phyloP scores from a whole-genome alignment of 257 asterid genomes.

The Echites panduratus region DNA sequence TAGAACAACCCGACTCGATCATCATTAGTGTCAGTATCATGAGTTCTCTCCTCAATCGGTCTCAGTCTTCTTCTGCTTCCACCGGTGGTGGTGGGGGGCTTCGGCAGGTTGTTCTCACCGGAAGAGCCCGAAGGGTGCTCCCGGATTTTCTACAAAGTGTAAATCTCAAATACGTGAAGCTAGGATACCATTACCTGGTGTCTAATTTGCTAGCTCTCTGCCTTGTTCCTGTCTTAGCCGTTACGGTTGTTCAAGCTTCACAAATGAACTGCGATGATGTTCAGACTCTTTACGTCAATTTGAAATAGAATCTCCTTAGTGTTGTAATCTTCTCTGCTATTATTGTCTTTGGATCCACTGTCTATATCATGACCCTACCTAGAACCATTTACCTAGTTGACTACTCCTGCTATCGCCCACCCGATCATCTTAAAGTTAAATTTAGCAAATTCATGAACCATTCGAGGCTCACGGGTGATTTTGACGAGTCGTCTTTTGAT shows the following conservation, averaged over 20 bases:
- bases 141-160: too few relatives aligned
- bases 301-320: slow-evolving; percentile 17
- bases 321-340: too few relatives aligned
- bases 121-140: background rate
- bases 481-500: slow-evolving; percentile 29
- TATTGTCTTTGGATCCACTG: too few relatives aligned
- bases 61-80: background rate
- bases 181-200: slow-evolving; percentile 30
- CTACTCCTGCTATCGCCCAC: slow-evolving; percentile 36
- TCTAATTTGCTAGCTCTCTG: slow-evolving; percentile 21
- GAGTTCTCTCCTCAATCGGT: background rate
- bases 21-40: too few relatives aligned
- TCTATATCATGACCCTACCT: slow-evolving; percentile 42
- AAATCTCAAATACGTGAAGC: too few relatives aligned
- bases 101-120: background rate
- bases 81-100: too few relatives aligned
- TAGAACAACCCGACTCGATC: too few relatives aligned
- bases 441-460: slow-evolving; percentile 29
- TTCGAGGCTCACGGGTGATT: slow-evolving; percentile 30
- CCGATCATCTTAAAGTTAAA: slow-evolving; percentile 23
- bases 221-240: slow-evolving; percentile 15
- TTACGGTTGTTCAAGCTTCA: too few relatives aligned
- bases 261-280: slow-evolving; percentile 22
- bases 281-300: slow-evolving; percentile 16
- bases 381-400: slow-evolving; percentile 39